phyloP scores from a whole-genome alignment of 345 rosid species.

The Euphorbia lathyris region DNA sequence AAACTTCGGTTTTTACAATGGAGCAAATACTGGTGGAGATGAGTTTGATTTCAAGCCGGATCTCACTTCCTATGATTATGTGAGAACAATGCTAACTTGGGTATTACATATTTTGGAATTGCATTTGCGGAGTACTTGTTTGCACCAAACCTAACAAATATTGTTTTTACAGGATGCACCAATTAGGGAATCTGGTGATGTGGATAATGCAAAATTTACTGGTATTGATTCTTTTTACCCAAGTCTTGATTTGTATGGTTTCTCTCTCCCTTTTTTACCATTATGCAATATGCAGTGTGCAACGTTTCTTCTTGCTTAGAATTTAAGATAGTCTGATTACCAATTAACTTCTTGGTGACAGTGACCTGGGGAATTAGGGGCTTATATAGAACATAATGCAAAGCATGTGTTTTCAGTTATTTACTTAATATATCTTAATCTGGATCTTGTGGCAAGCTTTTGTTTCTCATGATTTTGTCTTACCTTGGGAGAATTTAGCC shows the following conservation, averaged over 20 bases:
- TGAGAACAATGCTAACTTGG: conserved; percentile 25
- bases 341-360: neutral
- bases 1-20: conserved; percentile 91
- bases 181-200: conserved; percentile 86
- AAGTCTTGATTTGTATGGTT: neutral
- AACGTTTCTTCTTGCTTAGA: neutral
- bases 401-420: neutral
- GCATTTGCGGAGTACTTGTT: conserved; percentile 8
- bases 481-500: neutral
- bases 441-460: neutral
- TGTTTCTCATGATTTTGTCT: neutral
- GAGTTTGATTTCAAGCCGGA: conserved; percentile 82
- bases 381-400: neutral
- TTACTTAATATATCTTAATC: neutral
- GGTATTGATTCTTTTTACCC: conserved; percentile 39
- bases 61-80: conserved; percentile 95
- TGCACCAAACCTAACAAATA: conserved; percentile 11
- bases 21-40: conserved; percentile 75
- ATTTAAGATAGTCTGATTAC: neutral
- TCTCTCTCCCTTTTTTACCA: neutral
- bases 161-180: conserved; percentile 80
- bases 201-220: conserved; percentile 63
- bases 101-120: neutral
- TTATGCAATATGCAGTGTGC: neutral
- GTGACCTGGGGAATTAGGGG: neutral